Conservation (phyloP, 2,329 filamentous ascomycete species). For the Pestalotiopsis sp. region DNA sequence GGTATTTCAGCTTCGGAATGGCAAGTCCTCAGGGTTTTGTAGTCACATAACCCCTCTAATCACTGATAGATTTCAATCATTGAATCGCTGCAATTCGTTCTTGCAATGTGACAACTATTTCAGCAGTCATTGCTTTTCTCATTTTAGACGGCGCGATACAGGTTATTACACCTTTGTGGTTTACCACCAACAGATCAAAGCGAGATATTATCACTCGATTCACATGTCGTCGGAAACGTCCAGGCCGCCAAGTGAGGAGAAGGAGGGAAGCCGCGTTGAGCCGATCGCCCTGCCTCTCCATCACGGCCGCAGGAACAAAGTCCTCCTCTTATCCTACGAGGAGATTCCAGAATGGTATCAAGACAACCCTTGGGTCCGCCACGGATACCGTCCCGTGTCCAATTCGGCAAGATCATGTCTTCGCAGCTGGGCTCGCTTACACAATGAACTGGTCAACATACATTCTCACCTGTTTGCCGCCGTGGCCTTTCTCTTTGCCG, state of each 20-base stretch:
- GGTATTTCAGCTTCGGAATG: not conserved
- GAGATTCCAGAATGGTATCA: slow-evolving; percentile 45
- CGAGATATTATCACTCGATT: not conserved
- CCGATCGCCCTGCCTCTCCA: not conserved
- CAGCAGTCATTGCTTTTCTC: not conserved
- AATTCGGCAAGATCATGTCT: slow-evolving; percentile 38
- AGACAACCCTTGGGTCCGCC: slow-evolving; percentile 42
- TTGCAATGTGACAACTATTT: slow-evolving; percentile 1
- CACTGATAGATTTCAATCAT: not conserved
- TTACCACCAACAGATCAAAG: not conserved
- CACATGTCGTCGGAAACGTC: not conserved
- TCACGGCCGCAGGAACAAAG: not conserved
- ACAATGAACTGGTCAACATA: slow-evolving; percentile 48
- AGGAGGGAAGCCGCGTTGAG: slow-evolving; percentile 1
- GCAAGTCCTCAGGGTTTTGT: not conserved
- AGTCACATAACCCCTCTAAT: not conserved
- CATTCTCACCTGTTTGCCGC: slow-evolving; percentile 48
- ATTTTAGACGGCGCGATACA: not conserved
- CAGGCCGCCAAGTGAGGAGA: slow-evolving; percentile 1
- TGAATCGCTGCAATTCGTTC: not conserved
- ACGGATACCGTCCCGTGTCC: slow-evolving; percentile 45
- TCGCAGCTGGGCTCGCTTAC: slow-evolving; percentile 41
- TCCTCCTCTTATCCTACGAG: slow-evolving; percentile 23
- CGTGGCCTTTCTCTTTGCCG: slow-evolving; percentile 34
- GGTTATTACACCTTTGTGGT: too few species aligned